phyloP scores from a whole-genome alignment of 2,329 filamentous ascomycete genomes.

The Didymella glomerata region DNA sequence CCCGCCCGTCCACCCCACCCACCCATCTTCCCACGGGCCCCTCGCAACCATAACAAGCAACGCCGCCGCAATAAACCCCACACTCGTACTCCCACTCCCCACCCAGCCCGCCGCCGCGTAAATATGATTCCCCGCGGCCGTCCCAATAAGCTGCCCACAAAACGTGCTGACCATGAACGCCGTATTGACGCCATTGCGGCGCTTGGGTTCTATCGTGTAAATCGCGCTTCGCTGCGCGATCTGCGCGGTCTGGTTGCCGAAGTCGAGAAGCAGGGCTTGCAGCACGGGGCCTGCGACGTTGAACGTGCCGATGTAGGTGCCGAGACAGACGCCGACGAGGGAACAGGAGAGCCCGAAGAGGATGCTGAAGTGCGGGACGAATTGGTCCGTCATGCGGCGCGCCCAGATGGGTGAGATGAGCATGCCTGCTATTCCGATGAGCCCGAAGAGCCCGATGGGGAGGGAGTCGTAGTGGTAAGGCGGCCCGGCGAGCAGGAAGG shows the following conservation, averaged over 20 bases:
- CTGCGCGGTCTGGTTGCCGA: conserved; percentile 76
- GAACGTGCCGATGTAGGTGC: conserved; percentile 72
- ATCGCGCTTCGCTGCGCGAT: conserved; percentile 77
- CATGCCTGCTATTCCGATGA: conserved; percentile 78
- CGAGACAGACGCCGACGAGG: conserved; percentile 69
- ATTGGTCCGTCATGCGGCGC: conserved; percentile 72
- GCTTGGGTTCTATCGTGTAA: conserved; percentile 74
- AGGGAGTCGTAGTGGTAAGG: conserved; percentile 75
- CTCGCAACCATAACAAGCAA: conserved; percentile 58
- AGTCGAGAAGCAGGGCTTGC: conserved; percentile 74
- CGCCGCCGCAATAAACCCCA: conserved; percentile 62
- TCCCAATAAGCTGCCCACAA: conserved; percentile 76
- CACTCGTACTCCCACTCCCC: conserved; percentile 63
- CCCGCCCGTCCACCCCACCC: conserved; percentile 69
- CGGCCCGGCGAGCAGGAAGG: conserved; percentile 75
- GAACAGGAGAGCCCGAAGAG: conserved; percentile 68
- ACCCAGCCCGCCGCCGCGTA: conserved; percentile 67
- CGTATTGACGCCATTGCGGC: conserved; percentile 79
- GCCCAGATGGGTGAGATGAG: conserved; percentile 74
- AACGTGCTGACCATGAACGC: conserved; percentile 83
- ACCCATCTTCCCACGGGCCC: conserved; percentile 65
- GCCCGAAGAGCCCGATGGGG: conserved; percentile 77
- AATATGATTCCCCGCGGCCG: conserved; percentile 61
- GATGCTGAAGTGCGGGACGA: conserved; percentile 73
- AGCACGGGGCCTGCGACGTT: conserved; percentile 76